Percentiles rank a stretch among this genome's conserved stretches.
Evolutionary conservation across 306 rosid species (phyloP).

Genomic region (Cicer yamashitae): DNA sequence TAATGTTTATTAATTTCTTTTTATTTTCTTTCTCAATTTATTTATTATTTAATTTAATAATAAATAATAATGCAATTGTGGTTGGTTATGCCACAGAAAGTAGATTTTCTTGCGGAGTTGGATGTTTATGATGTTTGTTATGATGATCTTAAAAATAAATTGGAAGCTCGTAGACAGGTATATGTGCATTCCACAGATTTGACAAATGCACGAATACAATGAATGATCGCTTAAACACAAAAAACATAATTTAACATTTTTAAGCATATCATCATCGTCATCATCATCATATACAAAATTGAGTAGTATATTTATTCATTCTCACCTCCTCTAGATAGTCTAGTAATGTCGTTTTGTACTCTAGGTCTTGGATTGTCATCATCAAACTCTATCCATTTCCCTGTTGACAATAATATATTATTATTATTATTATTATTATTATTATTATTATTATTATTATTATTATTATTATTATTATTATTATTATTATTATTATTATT

Average conservation of each 20-base stretch:
- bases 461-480: too few species aligned
- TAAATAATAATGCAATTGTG: conserved; percentile 9
- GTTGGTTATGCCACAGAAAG: conserved; percentile 73
- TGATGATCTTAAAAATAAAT: conserved; percentile 77
- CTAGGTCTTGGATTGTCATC: conserved; percentile 84
- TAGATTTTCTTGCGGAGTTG: conserved; percentile 91
- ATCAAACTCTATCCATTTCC: conserved; percentile 53
- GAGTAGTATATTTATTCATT: conserved; percentile 22
- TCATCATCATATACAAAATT: conserved; percentile 3
- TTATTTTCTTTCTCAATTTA: conserved; percentile 32
- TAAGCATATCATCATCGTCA: not conserved
- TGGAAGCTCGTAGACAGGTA: conserved; percentile 92
- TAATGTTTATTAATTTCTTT: conserved; percentile 47
- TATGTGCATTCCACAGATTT: conserved; percentile 14
- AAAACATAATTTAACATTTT: not conserved
- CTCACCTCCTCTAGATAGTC: conserved; percentile 96
- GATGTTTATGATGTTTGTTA: conserved; percentile 94
- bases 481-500: too few species aligned
- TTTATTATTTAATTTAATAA: too few species aligned
- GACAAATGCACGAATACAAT: conserved; percentile 1
- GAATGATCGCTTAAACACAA: conserved; percentile 19
- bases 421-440: too few species aligned
- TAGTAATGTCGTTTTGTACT: conserved; percentile 84
- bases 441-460: too few species aligned
- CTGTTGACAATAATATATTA: too few species aligned